Base-by-base conservation (phyloP, 345 rosid genomes). In the Camelina sativa region DNA sequence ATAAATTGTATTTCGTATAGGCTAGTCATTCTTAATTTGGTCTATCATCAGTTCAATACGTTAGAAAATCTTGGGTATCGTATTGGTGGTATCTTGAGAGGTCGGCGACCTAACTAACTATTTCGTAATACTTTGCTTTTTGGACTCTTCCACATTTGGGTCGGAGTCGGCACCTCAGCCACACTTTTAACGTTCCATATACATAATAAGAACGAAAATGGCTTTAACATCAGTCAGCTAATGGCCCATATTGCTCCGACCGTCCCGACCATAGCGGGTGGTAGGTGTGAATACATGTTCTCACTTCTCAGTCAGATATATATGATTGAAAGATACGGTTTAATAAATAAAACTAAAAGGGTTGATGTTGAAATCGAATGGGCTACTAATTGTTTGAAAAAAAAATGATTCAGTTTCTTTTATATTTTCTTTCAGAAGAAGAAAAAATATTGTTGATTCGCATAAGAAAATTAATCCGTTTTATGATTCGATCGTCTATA, bases 141-240 rank as follows among this genome's bases (percentile, higher is more conserved):
- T 62, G 53, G 52, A 55, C 11, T 40, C 12, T 46, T 72, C 34
- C 65, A 60, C 79, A 50, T 62, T 57, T 74, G 50, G 50, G 55
- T 28, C 30, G 5, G 68, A 71, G 56, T 68, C 62, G 76, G 62
- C 69, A 7, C 5, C 16, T 28, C 46, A 9, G 62, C 25, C 12
- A 64, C 63, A 5, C 20, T 40, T 52, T 47, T 11, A 61, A 61
- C 20, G 23, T 62, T 54, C 76, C 53, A 32, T 3, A 4, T 4
- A 32, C 1, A 4, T 4, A 41, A 10, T 3, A 40, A 12, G 3
- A 8, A 37, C 11, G 11, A 23, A 71, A 34, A 40, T 40, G 43
- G 43, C 43, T 40, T 40, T 40, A 11, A 25, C 1, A 8, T 0
- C 1, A 40, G 11, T 37, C 2, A 34, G 37, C 37, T 34, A 1